A percentile compares a stretch with the other conserved stretches of the same genome.
Conservation (phyloP, 192 early-diverging fungal species). For the Borealophlyctis nickersoniae region DNA sequence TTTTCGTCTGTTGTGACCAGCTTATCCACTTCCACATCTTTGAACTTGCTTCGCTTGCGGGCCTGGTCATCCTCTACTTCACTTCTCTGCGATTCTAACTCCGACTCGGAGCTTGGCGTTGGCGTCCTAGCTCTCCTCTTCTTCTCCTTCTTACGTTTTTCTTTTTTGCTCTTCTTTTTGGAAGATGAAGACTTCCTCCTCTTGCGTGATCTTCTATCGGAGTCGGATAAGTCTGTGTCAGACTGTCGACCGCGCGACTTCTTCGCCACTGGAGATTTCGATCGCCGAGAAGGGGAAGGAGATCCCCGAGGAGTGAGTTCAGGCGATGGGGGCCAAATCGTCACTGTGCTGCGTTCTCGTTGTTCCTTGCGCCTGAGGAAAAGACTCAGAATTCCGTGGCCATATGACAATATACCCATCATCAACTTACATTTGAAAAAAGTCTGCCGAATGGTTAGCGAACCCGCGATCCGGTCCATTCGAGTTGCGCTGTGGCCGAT, state of each 20-base stretch:
- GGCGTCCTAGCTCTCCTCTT: constrained; percentile 7
- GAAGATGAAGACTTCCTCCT: constrained; percentile 9
- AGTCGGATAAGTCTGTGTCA: constrained; percentile 5
- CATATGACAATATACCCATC: not conserved
- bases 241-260: not conserved
- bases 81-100: not conserved
- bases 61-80: constrained; percentile 1
- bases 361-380: constrained; percentile 28
- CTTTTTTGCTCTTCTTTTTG: constrained; percentile 2
- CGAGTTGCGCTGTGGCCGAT: not conserved
- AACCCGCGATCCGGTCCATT: not conserved
- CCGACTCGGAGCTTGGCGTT: constrained; percentile 10
- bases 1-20: not conserved
- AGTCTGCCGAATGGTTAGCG: not conserved
- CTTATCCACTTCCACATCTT: not conserved
- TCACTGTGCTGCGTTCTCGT: constrained; percentile 30
- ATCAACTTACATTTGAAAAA: not conserved
- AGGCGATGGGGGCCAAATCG: constrained; percentile 49
- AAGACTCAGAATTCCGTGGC: not conserved
- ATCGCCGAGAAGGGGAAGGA: constrained; percentile 7
- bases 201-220: constrained; percentile 7
- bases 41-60: not conserved
- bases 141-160: constrained; percentile 12
- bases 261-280: constrained; percentile 23
- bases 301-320: constrained; percentile 23